phyloP scores from a whole-genome alignment of 2,329 filamentous ascomycete species.

The Colletotrichum horii region DNA sequence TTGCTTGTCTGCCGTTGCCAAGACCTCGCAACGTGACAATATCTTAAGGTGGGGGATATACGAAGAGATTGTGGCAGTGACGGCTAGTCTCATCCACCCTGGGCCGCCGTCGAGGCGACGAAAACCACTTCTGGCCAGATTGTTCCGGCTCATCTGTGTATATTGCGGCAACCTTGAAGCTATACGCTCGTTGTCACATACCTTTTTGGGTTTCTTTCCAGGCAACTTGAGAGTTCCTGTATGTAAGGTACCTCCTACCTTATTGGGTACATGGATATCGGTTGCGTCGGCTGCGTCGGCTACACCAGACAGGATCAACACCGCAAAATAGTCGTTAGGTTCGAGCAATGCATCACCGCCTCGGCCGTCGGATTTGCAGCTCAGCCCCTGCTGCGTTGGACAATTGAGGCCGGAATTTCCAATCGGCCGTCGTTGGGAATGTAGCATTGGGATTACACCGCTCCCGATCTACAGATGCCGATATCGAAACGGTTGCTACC shows the following conservation, averaged over 20 bases:
- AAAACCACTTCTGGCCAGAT: background rate
- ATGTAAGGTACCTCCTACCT: too few species aligned
- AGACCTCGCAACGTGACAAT: background rate
- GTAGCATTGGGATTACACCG: background rate
- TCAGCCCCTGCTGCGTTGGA: background rate
- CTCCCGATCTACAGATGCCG: background rate
- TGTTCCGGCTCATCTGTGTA: background rate
- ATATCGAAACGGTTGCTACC: background rate
- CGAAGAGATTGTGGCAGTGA: slow-evolving; percentile 7
- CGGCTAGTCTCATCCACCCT: background rate
- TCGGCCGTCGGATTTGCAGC: background rate
- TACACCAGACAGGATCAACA: background rate
- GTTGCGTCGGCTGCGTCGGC: background rate
- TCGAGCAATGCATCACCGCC: background rate
- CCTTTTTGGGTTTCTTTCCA: background rate
- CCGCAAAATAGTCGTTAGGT: background rate
- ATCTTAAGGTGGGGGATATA: background rate
- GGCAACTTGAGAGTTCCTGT: background rate
- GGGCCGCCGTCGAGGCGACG: background rate
- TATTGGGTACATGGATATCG: background rate
- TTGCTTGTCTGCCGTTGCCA: background rate
- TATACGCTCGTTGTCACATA: background rate
- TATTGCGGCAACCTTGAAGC: background rate
- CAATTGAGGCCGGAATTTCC: background rate
- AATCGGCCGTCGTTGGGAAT: background rate